phyloP scores from a whole-genome alignment of 192 early-diverging fungal species.

The Coemansia sp. region DNA sequence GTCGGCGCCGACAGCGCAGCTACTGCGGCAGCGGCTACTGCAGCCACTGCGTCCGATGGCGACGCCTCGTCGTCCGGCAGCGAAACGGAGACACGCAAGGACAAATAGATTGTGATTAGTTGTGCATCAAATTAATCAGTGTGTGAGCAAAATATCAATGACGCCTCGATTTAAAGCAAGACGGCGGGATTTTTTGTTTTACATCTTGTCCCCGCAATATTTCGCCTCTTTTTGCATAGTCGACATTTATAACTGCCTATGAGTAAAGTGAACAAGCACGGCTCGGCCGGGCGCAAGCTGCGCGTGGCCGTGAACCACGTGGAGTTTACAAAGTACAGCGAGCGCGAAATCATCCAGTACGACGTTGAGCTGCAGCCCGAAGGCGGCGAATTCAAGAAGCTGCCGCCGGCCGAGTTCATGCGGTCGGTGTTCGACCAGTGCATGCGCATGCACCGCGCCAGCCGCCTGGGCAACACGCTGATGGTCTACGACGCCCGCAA shows the following conservation, averaged over 20 bases:
- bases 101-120: slow-evolving; percentile 5
- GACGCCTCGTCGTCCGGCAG: slow-evolving; percentile 8
- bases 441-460: slow-evolving; percentile 42
- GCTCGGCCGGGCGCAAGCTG: not conserved
- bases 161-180: too few relatives aligned
- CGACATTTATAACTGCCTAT: too few relatives aligned
- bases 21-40: slow-evolving; percentile 6
- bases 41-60: slow-evolving; percentile 4
- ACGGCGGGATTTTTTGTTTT: too few relatives aligned
- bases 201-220: too few relatives aligned
- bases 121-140: not conserved
- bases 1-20: slow-evolving; percentile 3
- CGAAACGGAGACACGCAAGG: slow-evolving; percentile 28
- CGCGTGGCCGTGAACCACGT: slow-evolving; percentile 74
- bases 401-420: slow-evolving; percentile 55
- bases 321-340: slow-evolving; percentile 65
- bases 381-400: slow-evolving; percentile 23
- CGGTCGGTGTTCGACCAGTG: slow-evolving; percentile 69
- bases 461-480: slow-evolving; percentile 58
- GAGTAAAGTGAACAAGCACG: not conserved
- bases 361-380: slow-evolving; percentile 75
- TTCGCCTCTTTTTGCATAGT: too few relatives aligned
- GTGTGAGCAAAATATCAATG: not conserved
- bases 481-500: slow-evolving; percentile 85
- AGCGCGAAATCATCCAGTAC: slow-evolving; percentile 80